A percentile compares a stretch with the other conserved stretches of the same genome.
Conservation (phyloP, 2,329 filamentous ascomycete species). For the Thelonectria discophora region DNA sequence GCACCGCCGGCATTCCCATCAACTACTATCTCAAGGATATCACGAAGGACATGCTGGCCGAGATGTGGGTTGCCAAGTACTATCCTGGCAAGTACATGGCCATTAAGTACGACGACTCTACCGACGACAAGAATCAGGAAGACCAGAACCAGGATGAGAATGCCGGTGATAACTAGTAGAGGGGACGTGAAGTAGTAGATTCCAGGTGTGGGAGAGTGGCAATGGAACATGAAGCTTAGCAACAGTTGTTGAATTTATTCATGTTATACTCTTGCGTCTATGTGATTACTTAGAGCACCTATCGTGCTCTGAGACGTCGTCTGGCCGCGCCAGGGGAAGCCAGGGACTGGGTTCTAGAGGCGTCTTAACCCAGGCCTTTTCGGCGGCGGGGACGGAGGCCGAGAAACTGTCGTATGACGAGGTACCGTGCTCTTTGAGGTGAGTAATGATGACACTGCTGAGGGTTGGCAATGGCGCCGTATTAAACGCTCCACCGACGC, state of each 20-base stretch:
- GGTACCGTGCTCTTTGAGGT: too few relatives aligned
- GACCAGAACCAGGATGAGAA: not conserved
- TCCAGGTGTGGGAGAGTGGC: not conserved
- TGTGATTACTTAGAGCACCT: too few relatives aligned
- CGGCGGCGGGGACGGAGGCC: too few relatives aligned
- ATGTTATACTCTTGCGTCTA: too few relatives aligned
- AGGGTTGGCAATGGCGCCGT: too few relatives aligned
- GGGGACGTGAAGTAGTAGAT: not conserved
- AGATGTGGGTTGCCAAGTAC: constrained; percentile 34
- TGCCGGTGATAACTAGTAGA: not conserved
- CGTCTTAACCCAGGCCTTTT: too few relatives aligned
- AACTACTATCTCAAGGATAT: constrained; percentile 36
- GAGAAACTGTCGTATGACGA: too few relatives aligned
- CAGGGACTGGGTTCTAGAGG: too few relatives aligned
- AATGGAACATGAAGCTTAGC: not conserved
- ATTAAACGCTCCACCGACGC: too few relatives aligned
- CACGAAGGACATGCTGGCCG: constrained; percentile 25
- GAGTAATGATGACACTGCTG: too few relatives aligned
- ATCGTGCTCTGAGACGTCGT: too few relatives aligned
- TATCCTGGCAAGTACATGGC: constrained; percentile 22
- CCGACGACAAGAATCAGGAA: not conserved
- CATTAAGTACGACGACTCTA: not conserved
- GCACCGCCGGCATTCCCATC: constrained; percentile 20
- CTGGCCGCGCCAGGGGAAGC: too few relatives aligned
- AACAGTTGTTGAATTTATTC: not conserved